Conservation (phyloP, 2,329 filamentous ascomycete genomes). For the Rhynchosporium graminicola region DNA sequence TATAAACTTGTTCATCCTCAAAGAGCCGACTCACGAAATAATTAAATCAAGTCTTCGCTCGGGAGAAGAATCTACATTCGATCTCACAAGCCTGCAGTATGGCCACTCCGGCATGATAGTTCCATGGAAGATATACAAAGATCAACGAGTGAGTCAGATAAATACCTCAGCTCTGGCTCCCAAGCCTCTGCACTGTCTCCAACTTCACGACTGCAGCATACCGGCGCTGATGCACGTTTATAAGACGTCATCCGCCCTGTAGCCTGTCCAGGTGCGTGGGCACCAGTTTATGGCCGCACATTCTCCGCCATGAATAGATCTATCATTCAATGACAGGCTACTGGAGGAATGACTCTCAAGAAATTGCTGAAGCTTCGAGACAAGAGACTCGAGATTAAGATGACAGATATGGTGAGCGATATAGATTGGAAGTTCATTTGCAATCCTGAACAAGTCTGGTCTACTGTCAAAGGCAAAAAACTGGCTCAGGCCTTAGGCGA, state of each 20-base stretch:
- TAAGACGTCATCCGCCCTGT: too few species aligned
- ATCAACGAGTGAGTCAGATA: neutral
- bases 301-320: neutral
- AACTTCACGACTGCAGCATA: neutral
- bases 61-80: neutral
- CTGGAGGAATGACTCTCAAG: neutral
- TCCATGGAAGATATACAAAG: neutral
- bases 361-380: neutral
- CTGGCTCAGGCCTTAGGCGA: neutral
- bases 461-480: neutral
- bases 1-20: neutral
- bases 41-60: neutral
- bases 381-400: neutral
- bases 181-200: neutral
- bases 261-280: too few species aligned
- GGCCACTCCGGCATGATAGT: neutral
- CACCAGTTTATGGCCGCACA: neutral
- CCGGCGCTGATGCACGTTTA: too few species aligned
- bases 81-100: neutral
- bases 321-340: neutral
- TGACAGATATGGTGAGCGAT: neutral
- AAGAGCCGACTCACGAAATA: neutral
- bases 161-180: neutral
- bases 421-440: neutral
- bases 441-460: neutral